phyloP scores from a whole-genome alignment of 2,329 filamentous ascomycete genomes.

The Rhytidhysteron rufulum region DNA sequence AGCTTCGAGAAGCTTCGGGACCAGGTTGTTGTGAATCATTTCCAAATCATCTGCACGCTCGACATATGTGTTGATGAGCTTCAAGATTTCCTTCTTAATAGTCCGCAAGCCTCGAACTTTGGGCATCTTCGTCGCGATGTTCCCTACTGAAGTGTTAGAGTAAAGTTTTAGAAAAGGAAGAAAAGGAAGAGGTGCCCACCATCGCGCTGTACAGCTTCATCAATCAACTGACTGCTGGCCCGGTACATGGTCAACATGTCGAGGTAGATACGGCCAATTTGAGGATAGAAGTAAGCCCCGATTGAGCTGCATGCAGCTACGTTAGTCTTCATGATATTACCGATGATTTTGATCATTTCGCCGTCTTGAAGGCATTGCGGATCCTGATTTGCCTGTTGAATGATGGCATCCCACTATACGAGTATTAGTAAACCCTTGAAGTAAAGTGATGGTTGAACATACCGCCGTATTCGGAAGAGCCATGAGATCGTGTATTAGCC shows the following conservation, averaged over 20 bases:
- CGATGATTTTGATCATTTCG: constrained; percentile 96
- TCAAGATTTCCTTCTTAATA: constrained; percentile 99
- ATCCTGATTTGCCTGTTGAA: constrained; percentile 78
- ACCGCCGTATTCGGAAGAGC: constrained; percentile 79
- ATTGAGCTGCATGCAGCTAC: constrained; percentile 98
- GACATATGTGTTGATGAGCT: constrained; percentile 96
- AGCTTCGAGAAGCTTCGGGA: constrained; percentile 91
- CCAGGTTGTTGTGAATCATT: constrained; percentile 88
- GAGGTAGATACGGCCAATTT: constrained; percentile 94
- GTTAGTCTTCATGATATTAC: constrained; percentile 99
- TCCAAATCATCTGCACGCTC: constrained; percentile 96
- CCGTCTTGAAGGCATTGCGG: constrained; percentile 83
- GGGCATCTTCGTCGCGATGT: constrained; percentile 95
- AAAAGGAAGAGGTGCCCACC: constrained; percentile 55
- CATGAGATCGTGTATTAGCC: constrained; percentile 89
- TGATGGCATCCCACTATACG: constrained; percentile 80
- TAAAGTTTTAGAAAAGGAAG: background rate
- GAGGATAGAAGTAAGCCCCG: constrained; percentile 94
- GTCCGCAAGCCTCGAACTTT: constrained; percentile 92
- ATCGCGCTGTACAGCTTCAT: constrained; percentile 81
- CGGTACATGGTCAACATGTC: constrained; percentile 99
- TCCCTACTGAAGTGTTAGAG: constrained; percentile 50
- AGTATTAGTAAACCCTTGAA: constrained; percentile 17
- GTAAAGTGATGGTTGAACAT: constrained; percentile 15
- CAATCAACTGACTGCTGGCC: constrained; percentile 93